These are phyloP conservation scores for Solanum etuberosum DNA, from an alignment of 257 asterid genomes.

Conservation along the genomic window DNA sequence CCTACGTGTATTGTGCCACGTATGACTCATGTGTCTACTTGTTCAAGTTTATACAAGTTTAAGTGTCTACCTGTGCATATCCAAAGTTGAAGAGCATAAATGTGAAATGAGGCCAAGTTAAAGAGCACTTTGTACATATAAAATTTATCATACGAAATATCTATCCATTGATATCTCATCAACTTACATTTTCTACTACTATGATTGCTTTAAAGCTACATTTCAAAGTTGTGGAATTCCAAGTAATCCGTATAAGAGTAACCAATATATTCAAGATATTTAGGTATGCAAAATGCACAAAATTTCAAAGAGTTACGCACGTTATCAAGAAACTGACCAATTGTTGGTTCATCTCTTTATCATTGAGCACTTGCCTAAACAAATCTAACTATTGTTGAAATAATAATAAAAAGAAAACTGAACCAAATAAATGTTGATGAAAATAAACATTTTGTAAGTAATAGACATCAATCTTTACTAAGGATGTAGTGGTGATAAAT, in stretches of 20 bases:
- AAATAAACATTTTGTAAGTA: neutral
- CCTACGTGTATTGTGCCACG: no score
- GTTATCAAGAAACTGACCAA: neutral
- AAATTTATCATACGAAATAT: neutral
- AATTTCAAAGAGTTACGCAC: neutral
- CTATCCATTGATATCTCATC: neutral
- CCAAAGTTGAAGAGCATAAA: no score
- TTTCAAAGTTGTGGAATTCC: neutral
- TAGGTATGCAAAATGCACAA: neutral
- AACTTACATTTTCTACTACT: neutral
- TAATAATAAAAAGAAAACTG: neutral
- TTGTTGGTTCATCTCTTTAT: neutral
- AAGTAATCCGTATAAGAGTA: neutral
- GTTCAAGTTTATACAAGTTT: no score
- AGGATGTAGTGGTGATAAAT: neutral
- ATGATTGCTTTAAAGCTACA: neutral
- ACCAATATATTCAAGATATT: neutral
- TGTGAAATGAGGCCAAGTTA: no score
- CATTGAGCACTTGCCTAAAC: neutral
- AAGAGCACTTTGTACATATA: neutral
- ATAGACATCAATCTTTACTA: neutral
- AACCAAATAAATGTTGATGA: neutral
- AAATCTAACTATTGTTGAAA: neutral
- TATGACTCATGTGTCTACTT: fast-evolving
- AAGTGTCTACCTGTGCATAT: no score